Evolutionary conservation across 2,329 filamentous ascomycete species (phyloP), one percentile per base, ranked within the genome.

Genomic region (Fusarium secorum): DNA sequence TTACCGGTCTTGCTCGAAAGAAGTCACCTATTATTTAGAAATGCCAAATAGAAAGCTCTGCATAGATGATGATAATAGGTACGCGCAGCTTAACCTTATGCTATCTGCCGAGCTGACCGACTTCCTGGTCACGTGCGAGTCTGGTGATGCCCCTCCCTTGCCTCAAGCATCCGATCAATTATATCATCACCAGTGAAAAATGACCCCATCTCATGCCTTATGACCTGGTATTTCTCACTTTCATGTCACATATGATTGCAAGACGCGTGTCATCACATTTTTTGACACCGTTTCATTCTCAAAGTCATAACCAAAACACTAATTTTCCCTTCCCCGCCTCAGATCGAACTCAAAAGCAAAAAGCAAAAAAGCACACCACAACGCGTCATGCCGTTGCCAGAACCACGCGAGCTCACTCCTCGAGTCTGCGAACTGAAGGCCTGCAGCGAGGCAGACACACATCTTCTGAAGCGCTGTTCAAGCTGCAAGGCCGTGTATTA

Each of bases 401-500:
- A 32, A 32, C 44, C 32, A 32, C 42, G 42, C 30, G 22, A 26
- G 10, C 53, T 49, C 5, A 14, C 15, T 14, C 62, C 72, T 4
- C 57, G 64, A 10, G 60, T 48, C 2, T 77, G 75, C 49, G 68
- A 68, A 4, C 26, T 73, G 9, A 1, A 0, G 11, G 11, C 26
- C 26, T 77, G 75, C 38, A 42, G 24, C 24, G 7, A 46, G 1
- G 8, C 10, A 14, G 64, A 17, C 2, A 15, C 18, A 35, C 53
- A 61, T 30, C n/a, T 33, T 22, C 28, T 72, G 33, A 73, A 76
- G 8, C 79, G 75, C 55, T 87, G 85, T 68, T 64, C 75, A 7
- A 79, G 74, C 9, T 88, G 85, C 76, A 79, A 77, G 44, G 80
- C 79, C 3, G 77, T 82, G 55, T 75, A 75, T 41, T 87, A 87